Conservation (phyloP, 257 asterid genomes). For the Fraxinus americana region DNA sequence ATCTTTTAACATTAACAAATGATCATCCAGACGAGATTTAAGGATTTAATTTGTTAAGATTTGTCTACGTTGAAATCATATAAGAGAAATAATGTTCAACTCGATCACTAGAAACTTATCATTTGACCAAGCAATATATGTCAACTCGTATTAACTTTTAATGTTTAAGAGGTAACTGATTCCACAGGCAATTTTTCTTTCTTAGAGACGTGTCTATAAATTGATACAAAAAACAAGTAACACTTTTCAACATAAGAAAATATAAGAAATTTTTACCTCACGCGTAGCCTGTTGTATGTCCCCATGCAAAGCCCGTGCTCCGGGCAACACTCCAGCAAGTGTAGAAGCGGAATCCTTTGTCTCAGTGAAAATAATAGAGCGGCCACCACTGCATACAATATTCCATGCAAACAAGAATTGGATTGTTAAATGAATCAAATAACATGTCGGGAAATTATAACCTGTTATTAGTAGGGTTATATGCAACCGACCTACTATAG, state of each 20-base stretch:
- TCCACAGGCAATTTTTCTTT: not conserved
- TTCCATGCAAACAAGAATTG: constrained; percentile 3
- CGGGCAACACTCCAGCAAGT: constrained; percentile 90
- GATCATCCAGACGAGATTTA: not conserved
- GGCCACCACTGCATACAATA: constrained; percentile 77
- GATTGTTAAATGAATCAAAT: not conserved
- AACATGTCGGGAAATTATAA: not conserved
- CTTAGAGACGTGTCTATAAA: not conserved
- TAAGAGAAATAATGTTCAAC: not conserved
- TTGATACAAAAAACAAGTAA: not conserved
- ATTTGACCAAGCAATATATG: not conserved
- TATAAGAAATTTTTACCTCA: constrained; percentile 52
- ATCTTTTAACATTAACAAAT: not conserved
- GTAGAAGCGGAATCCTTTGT: constrained; percentile 87
- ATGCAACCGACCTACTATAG: constrained; percentile 78
- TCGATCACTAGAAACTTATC: not conserved
- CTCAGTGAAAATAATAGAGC: constrained; percentile 88
- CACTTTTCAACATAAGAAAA: not conserved
- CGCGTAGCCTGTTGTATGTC: constrained; percentile 97
- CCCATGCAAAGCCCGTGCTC: constrained; percentile 96
- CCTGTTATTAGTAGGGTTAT: not conserved
- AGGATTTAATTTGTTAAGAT: not conserved
- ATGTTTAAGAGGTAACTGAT: not conserved
- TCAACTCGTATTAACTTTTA: not conserved
- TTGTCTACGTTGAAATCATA: not conserved